These are phyloP conservation scores for Neocatenulostroma microsporum DNA, from an alignment of 2,329 filamentous ascomycete species.

Conservation along the genomic window DNA sequence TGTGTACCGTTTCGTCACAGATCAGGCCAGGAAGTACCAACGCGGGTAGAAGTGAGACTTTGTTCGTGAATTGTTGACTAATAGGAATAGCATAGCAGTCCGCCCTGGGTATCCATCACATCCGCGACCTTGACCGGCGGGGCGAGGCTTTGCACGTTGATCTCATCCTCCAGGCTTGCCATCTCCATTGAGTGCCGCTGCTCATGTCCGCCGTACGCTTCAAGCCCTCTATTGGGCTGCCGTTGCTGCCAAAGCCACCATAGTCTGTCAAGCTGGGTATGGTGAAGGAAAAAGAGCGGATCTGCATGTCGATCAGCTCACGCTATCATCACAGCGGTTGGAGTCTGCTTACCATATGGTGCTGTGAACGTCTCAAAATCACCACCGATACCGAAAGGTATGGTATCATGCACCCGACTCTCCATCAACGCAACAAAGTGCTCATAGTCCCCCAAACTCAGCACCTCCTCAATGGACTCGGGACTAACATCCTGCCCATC, in stretches of 20 bases:
- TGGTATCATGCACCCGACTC: constrained; percentile 16
- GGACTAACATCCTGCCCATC: constrained; percentile 15
- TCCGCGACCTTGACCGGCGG: constrained; percentile 14
- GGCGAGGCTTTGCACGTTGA: constrained; percentile 15
- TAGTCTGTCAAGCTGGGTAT: constrained; percentile 19
- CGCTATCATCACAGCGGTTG: not conserved
- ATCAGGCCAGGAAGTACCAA: too few species aligned
- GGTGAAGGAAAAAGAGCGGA: constrained; percentile 24
- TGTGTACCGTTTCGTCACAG: too few species aligned
- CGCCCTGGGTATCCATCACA: constrained; percentile 16
- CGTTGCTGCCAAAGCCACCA: constrained; percentile 22
- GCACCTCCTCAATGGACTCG: constrained; percentile 12
- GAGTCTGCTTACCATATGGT: constrained; percentile 11
- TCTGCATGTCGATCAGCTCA: constrained; percentile 9
- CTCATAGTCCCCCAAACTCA: constrained; percentile 12
- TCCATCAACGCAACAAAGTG: constrained; percentile 17
- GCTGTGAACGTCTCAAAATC: constrained; percentile 19
- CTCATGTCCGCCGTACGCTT: constrained; percentile 11
- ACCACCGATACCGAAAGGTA: constrained; percentile 19
- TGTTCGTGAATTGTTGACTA: too few species aligned
- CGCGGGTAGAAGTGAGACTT: too few species aligned
- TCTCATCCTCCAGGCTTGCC: constrained; percentile 14
- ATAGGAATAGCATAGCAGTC: constrained; percentile 20
- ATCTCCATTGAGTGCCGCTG: constrained; percentile 14
- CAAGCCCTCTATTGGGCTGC: constrained; percentile 7